Conservation (phyloP, 2,329 filamentous ascomycete genomes). For the Ascochyta pisi region DNA sequence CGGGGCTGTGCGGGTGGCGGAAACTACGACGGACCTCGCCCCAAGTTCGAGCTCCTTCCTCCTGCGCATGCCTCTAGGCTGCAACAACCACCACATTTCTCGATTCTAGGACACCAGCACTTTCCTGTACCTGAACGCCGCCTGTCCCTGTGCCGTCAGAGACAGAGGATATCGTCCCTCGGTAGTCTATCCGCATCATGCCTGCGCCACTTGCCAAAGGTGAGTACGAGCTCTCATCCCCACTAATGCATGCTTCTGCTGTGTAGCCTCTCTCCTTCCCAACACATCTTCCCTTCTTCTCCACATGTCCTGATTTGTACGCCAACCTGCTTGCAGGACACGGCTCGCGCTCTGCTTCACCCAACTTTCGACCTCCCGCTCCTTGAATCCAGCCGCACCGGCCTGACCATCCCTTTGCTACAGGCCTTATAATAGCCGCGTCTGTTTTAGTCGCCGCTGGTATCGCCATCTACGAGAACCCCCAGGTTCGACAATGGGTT, state of each 20-base stretch:
- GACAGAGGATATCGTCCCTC: neutral
- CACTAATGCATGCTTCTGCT: constrained; percentile 28
- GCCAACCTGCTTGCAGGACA: constrained; percentile 46
- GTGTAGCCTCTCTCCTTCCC: constrained; percentile 24
- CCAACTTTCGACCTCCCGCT: constrained; percentile 9
- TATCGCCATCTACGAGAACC: constrained; percentile 69
- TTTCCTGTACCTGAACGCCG: neutral
- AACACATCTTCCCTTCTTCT: constrained; percentile 5
- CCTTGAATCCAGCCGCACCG: constrained; percentile 20
- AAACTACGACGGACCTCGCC: constrained; percentile 17
- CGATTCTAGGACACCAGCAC: neutral
- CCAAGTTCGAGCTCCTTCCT: constrained; percentile 3
- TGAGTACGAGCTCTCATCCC: constrained; percentile 34
- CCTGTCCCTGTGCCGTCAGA: neutral
- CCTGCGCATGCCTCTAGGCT: constrained; percentile 14
- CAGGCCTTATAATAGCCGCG: constrained; percentile 68
- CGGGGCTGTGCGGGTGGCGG: constrained; percentile 25
- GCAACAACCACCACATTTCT: constrained; percentile 4
- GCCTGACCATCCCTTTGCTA: constrained; percentile 38
- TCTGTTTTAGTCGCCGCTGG: constrained; percentile 68
- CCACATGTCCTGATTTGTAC: constrained; percentile 8
- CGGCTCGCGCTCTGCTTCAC: constrained; percentile 27
- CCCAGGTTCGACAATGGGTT: constrained; percentile 68
- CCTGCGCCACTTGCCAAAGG: constrained; percentile 53
- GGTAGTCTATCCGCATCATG: constrained; percentile 31